phyloP scores from a whole-genome alignment of 2,329 filamentous ascomycete species.

The Colletotrichum caudatum region DNA sequence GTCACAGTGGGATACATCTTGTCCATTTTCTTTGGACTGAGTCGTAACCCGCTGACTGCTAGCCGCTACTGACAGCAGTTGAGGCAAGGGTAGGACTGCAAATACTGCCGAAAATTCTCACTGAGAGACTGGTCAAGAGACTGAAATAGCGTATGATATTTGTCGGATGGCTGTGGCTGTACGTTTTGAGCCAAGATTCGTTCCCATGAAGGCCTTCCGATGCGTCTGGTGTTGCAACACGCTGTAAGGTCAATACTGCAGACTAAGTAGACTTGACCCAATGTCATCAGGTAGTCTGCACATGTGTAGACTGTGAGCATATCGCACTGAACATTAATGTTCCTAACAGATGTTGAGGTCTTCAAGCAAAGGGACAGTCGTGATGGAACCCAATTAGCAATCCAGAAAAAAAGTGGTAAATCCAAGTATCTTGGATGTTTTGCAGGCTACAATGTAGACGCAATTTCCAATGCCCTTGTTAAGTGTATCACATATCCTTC shows the following conservation, averaged over 20 bases:
- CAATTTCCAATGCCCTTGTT: background rate
- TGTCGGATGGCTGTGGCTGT: accelerated
- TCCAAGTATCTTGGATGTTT: background rate
- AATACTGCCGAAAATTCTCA: background rate
- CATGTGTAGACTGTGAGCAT: too few relatives aligned
- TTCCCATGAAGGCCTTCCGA: too few relatives aligned
- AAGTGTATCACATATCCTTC: background rate
- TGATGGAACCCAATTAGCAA: background rate
- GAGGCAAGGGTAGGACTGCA: background rate
- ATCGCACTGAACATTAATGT: too few relatives aligned
- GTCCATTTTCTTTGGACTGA: background rate
- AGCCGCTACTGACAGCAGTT: conserved; percentile 3
- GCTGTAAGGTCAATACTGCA: too few relatives aligned
- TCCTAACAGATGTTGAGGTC: background rate
- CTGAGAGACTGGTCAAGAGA: background rate
- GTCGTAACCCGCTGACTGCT: background rate
- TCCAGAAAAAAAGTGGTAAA: background rate
- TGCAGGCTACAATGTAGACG: background rate
- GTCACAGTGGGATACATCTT: background rate
- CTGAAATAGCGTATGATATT: background rate
- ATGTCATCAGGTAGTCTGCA: too few relatives aligned
- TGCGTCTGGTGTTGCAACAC: background rate
- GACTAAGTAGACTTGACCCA: too few relatives aligned
- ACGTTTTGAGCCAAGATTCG: background rate
- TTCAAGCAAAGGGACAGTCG: background rate